Percentiles rank a stretch among this genome's conserved stretches.
Evolutionary conservation across 192 early-diverging fungal genomes (phyloP).

Genomic region (Piromyces sp.): DNA sequence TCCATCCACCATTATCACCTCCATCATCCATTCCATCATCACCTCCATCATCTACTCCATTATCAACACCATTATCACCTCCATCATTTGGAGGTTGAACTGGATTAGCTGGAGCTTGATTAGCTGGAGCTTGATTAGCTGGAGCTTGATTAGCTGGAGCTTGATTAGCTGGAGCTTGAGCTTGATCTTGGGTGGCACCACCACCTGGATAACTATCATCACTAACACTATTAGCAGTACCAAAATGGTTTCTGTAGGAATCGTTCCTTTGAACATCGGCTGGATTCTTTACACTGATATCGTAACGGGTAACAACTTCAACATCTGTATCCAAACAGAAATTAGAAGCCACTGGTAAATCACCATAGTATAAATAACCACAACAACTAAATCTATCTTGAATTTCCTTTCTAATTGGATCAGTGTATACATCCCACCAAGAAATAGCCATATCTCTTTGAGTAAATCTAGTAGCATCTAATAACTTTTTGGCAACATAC

Average conservation of each 20-base stretch:
- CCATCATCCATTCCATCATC: not conserved
- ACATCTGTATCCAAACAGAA: not conserved
- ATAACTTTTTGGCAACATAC: not conserved
- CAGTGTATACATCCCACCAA: not conserved
- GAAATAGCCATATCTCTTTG: not conserved
- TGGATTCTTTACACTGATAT: not conserved
- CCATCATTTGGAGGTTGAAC: no score
- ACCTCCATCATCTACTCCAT: no score
- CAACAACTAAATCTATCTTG: not conserved
- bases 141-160: no score
- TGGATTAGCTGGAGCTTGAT: no score
- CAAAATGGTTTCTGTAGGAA: not conserved
- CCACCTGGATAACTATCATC: no score
- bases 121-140: no score
- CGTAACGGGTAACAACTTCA: not conserved
- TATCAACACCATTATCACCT: no score
- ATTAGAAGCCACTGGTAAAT: not conserved
- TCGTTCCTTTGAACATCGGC: not conserved
- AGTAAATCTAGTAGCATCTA: not conserved
- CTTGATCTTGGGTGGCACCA: no score
- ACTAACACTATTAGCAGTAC: not conserved
- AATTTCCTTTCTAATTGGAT: no score
- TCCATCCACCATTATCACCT: not conserved
- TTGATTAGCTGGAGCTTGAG: no score
- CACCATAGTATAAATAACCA: not conserved